A percentile compares a stretch with the other conserved stretches of the same genome.
These are phyloP conservation scores for Wickerhamiella infanticola DNA, from an alignment of 1,139 yeast species.

Conservation along the genomic window DNA sequence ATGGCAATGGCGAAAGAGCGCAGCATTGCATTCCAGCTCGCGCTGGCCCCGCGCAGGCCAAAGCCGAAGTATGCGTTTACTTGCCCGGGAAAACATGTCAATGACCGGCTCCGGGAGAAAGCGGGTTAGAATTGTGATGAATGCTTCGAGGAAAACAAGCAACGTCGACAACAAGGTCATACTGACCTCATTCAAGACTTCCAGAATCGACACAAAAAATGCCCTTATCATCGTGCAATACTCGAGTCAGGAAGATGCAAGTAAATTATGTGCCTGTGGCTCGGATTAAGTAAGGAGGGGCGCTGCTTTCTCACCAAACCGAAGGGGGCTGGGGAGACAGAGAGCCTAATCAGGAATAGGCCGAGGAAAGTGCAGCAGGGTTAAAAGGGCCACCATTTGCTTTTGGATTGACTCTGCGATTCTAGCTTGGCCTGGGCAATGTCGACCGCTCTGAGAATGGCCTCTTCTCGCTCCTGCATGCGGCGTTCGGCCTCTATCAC, in stretches of 20 bases:
- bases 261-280: background rate
- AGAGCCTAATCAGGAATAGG: too few relatives aligned
- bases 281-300: background rate
- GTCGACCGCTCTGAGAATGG: constrained; percentile 41
- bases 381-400: constrained; percentile 4
- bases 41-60: constrained; percentile 9
- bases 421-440: constrained; percentile 25
- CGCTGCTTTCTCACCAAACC: too few relatives aligned
- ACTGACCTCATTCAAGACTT: constrained; percentile 5
- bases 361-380: background rate
- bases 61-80: constrained; percentile 11
- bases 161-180: constrained; percentile 20
- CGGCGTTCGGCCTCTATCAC: constrained; percentile 60
- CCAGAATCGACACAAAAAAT: background rate
- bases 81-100: constrained; percentile 15
- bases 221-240: background rate
- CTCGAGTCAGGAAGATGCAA: background rate
- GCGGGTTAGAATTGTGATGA: constrained; percentile 21
- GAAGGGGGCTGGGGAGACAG: too few relatives aligned
- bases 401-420: background rate
- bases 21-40: constrained; percentile 14
- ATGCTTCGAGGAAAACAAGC: constrained; percentile 21
- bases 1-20: constrained; percentile 13
- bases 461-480: constrained; percentile 56
- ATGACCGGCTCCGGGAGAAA: constrained; percentile 21